Evolutionary conservation across 2,329 filamentous ascomycete genomes (phyloP).

Genomic region (Ophiocordyceps camponoti-leonardi): DNA sequence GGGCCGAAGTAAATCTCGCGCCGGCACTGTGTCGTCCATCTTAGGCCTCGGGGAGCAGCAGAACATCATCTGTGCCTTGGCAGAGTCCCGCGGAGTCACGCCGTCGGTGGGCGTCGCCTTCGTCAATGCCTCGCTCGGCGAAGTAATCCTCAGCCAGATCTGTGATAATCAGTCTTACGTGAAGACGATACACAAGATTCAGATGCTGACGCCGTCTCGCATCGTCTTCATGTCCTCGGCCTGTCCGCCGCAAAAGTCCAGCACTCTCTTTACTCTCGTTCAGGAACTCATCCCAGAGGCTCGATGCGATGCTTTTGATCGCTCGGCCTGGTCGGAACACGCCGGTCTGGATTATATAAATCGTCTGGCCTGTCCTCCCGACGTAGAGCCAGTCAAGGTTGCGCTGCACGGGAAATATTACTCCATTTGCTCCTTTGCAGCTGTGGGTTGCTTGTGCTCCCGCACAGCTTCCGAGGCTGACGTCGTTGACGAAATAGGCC

Average conservation of each 20-base stretch:
- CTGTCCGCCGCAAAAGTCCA: slow-evolving; percentile 46
- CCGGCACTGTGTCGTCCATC: slow-evolving; percentile 16
- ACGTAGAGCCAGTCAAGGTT: slow-evolving; percentile 66
- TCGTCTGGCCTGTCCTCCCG: slow-evolving; percentile 60
- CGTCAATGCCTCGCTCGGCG: slow-evolving; percentile 69
- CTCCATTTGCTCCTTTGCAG: slow-evolving; percentile 69
- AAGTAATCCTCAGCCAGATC: slow-evolving; percentile 76
- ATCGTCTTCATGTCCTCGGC: slow-evolving; percentile 63
- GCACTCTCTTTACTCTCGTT: slow-evolving; percentile 57
- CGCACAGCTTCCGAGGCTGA: neutral
- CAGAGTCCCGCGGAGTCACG: slow-evolving; percentile 72
- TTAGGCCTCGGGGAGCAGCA: slow-evolving; percentile 36
- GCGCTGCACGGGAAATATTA: slow-evolving; percentile 73
- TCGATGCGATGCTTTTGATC: slow-evolving; percentile 38
- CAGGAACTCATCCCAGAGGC: slow-evolving; percentile 33
- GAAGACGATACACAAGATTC: slow-evolving; percentile 72
- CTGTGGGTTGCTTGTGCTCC: slow-evolving; percentile 35
- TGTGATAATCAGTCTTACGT: slow-evolving; percentile 88
- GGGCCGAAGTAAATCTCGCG: slow-evolving; percentile 25
- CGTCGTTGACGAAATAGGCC: slow-evolving; percentile 30
- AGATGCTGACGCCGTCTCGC: slow-evolving; percentile 60
- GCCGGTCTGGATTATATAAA: slow-evolving; percentile 63
- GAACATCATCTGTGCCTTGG: slow-evolving; percentile 73
- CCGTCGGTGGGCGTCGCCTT: slow-evolving; percentile 76
- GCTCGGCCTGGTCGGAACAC: slow-evolving; percentile 69